Evolutionary conservation across 2,329 filamentous ascomycete genomes (phyloP).

Genomic region (Achaetomium macrosporum): DNA sequence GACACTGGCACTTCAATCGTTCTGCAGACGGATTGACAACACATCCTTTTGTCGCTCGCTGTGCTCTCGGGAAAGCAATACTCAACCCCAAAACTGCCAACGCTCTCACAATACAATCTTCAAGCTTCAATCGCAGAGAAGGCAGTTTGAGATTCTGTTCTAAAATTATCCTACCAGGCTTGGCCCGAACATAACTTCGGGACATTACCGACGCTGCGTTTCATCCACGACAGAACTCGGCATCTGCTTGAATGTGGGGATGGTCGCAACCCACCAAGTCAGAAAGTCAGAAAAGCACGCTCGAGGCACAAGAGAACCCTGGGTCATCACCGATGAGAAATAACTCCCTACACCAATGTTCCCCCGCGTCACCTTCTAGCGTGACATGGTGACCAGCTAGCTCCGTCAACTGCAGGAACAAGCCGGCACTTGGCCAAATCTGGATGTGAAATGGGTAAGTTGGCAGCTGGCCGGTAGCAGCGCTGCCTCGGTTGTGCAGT

Average conservation of each 20-base stretch:
- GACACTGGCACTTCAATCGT: not conserved
- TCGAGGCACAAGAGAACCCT: conserved; percentile 1
- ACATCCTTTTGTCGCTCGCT: too few species aligned
- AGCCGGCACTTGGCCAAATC: conserved; percentile 15
- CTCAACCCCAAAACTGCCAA: not conserved
- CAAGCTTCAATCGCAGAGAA: not conserved
- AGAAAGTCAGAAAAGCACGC: not conserved
- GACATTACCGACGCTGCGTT: conserved; percentile 13
- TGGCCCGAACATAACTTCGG: conserved; percentile 6
- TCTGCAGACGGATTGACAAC: too few species aligned
- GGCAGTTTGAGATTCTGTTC: not conserved
- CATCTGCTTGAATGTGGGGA: conserved; percentile 10
- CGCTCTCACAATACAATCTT: not conserved
- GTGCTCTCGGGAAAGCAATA: not conserved
- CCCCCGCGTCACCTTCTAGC: conserved; percentile 2
- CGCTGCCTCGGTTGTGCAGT: conserved; percentile 15
- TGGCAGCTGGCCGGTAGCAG: conserved; percentile 10
- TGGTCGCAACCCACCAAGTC: not conserved
- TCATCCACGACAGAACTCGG: conserved; percentile 10
- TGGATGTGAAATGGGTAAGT: conserved; percentile 4
- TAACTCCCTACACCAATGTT: conserved; percentile 5
- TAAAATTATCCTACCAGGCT: conserved; percentile 9
- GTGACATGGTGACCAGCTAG: conserved; percentile 9
- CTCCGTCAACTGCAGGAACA: conserved; percentile 1
- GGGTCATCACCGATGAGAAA: not conserved